These are phyloP conservation scores for Inga laurina DNA, from an alignment of 306 rosid species.

Conservation along the genomic window DNA sequence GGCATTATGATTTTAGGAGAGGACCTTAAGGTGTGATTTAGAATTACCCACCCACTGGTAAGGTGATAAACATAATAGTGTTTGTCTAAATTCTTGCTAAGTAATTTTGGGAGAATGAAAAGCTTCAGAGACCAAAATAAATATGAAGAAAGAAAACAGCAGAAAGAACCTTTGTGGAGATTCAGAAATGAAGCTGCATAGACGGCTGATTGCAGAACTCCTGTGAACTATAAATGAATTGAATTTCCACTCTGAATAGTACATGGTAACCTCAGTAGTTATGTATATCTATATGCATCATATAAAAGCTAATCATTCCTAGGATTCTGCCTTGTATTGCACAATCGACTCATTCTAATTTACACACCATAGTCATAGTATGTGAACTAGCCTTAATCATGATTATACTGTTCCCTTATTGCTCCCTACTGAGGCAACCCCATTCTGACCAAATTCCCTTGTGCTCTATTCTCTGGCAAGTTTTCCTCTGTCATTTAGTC, in stretches of 20 bases:
- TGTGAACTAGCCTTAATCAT: neutral
- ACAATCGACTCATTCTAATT: neutral
- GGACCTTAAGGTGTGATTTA: slow-evolving; percentile 23
- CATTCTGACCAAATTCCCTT: neutral
- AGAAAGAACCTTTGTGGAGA: neutral
- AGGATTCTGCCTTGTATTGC: neutral
- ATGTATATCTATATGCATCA: neutral
- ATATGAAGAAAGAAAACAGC: neutral
- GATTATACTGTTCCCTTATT: neutral
- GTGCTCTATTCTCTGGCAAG: neutral
- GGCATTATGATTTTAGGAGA: slow-evolving; percentile 17
- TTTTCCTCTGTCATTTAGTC: neutral
- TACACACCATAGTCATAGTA: neutral
- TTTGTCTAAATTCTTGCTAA: neutral
- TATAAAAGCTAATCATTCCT: neutral
- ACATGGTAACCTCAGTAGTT: neutral
- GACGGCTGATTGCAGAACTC: neutral
- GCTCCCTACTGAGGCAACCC: neutral
- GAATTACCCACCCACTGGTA: slow-evolving; percentile 13
- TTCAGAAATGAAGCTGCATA: neutral
- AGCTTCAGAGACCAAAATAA: neutral
- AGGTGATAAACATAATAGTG: neutral
- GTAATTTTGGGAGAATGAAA: neutral
- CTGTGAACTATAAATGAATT: neutral
- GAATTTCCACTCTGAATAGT: neutral